Evolutionary conservation across 495 filamentous ascomycete species (phyloP).

Genomic region (Astrocystis sublimbata): DNA sequence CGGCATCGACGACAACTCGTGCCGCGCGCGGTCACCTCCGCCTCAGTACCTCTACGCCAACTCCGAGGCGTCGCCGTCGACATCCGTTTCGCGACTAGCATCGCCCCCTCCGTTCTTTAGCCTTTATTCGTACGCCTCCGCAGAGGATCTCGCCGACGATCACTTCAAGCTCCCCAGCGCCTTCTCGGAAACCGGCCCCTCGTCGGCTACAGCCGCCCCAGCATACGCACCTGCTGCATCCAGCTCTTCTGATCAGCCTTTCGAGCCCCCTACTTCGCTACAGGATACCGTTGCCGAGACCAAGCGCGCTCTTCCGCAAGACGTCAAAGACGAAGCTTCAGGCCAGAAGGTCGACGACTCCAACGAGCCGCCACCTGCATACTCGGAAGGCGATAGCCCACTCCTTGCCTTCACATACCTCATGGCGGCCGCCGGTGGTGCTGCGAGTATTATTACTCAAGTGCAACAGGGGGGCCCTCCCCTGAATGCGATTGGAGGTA

Average conservation of each 20-base stretch:
- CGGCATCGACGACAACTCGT: slow-evolving; percentile 48
- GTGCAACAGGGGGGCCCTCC: slow-evolving; percentile 90
- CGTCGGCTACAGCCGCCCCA: slow-evolving; percentile 58
- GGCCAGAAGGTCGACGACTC: slow-evolving; percentile 68
- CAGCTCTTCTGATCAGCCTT: slow-evolving; percentile 43
- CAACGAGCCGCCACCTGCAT: slow-evolving; percentile 90
- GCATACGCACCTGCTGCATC: slow-evolving; percentile 57
- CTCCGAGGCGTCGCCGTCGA: slow-evolving; percentile 65
- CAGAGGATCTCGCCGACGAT: slow-evolving; percentile 34
- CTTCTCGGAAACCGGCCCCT: slow-evolving; percentile 55
- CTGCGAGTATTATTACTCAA: slow-evolving; percentile 98
- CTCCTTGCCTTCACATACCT: slow-evolving; percentile 93
- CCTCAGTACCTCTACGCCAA: slow-evolving; percentile 55
- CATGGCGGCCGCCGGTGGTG: slow-evolving; percentile 95
- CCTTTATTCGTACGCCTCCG: slow-evolving; percentile 47
- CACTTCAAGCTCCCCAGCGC: slow-evolving; percentile 42
- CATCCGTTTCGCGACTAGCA: slow-evolving; percentile 28
- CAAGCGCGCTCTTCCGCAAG: slow-evolving; percentile 76
- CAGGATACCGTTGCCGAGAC: slow-evolving; percentile 69
- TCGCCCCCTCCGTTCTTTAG: slow-evolving; percentile 49
- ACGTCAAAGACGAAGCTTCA: slow-evolving; percentile 72
- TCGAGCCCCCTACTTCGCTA: slow-evolving; percentile 40
- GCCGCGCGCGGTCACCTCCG: slow-evolving; percentile 54
- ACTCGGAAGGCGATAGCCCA: slow-evolving; percentile 90
- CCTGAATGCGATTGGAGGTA: slow-evolving; percentile 86